Evolutionary conservation across 2,329 filamentous ascomycete species (phyloP), one percentile per base, ranked within the genome.

Genomic region (Camillea tinctor): DNA sequence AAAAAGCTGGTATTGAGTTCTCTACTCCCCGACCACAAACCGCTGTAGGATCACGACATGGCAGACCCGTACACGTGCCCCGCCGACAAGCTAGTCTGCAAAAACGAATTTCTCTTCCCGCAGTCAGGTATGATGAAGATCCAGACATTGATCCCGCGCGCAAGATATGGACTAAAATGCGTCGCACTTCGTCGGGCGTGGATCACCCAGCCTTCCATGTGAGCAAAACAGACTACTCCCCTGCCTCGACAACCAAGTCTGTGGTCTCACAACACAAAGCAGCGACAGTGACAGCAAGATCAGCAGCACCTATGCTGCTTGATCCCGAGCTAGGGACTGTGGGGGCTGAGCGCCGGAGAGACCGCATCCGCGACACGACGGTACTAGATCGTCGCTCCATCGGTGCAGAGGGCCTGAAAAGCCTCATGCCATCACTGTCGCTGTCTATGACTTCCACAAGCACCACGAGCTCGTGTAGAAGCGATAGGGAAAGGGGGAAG

Each of bases 151-250:
- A 71, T 51, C 69, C 69, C 22, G 70, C 68, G 26, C 57, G 68
- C 24, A 69, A 67, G 54, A 71, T 72, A 26, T 73, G 69, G 71
- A 68, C 67, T n/a, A 69, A 69, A 48, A 68, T 73, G 61, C 69
- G 69, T n/a, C 65, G 64, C 26, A 64, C 62, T 3, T 65, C 66
- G 9, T 68, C 65, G 1, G 59, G 61, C 5, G 36, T 44, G 4
- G 60, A 61, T 19, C 64, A 61, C 23, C 62, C 64, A 13, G 56
- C 56, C 11, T 66, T 61, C 20, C 64, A 61, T 36, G 51, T 63
- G 7, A 64, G 60, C 49, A 68, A 64, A 22, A 54, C 53, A 5
- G 57, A 64, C 15, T 55, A 63, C 22, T 22, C 59, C 9, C 52
- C 65, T 11, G 52, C 64, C 19, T 57, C 59, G 15, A 59, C 58